A percentile compares a stretch with the other conserved stretches of the same genome.
phyloP scores from a whole-genome alignment of 2,329 filamentous ascomycete genomes.

The Ceratocystis variospora region DNA sequence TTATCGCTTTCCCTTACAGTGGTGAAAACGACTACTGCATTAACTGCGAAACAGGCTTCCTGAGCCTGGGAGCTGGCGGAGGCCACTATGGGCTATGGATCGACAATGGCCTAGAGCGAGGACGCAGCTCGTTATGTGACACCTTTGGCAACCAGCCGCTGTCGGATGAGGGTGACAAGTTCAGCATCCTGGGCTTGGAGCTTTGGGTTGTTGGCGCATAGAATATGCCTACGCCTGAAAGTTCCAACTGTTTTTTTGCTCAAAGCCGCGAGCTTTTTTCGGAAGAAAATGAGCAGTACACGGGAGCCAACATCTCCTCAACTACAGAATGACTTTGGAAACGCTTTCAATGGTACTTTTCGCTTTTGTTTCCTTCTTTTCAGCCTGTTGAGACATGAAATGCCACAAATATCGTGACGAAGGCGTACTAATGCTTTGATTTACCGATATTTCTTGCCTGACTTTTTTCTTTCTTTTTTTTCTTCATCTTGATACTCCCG shows the following conservation, averaged over 20 bases:
- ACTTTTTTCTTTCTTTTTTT: background rate
- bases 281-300: background rate
- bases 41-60: constrained; percentile 70
- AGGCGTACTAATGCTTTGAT: background rate
- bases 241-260: background rate
- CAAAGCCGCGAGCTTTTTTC: background rate
- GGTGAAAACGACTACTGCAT: constrained; percentile 96
- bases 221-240: constrained; percentile 25
- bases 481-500: background rate
- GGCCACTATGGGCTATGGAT: constrained; percentile 91
- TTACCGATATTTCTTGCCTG: background rate
- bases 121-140: constrained; percentile 68
- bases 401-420: background rate
- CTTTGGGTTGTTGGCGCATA: constrained; percentile 68
- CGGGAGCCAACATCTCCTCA: background rate
- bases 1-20: constrained; percentile 94
- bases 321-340: background rate
- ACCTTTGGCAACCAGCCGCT: constrained; percentile 93
- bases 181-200: constrained; percentile 80
- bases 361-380: background rate
- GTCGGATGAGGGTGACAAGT: constrained; percentile 85
- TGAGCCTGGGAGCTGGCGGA: constrained; percentile 77
- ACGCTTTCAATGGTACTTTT: background rate
- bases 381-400: background rate
- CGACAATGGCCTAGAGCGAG: constrained; percentile 69